phyloP scores from a whole-genome alignment of 805 yeast genomes.

The Priceomyces haplophilus region DNA sequence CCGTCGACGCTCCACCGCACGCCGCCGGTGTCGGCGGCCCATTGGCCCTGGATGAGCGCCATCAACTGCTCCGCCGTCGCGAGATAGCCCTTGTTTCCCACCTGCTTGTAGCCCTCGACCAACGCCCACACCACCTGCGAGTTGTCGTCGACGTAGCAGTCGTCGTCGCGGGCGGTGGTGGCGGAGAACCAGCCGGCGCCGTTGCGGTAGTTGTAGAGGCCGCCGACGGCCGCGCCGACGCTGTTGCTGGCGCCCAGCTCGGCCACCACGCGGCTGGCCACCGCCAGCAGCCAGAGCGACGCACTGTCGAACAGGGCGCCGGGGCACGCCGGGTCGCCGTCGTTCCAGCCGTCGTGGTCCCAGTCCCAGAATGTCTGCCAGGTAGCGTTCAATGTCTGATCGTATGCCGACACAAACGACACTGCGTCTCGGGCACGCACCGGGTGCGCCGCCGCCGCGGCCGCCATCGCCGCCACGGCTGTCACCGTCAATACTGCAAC shows the following conservation, averaged over 20 bases:
- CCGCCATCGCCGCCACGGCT: constrained; percentile 7
- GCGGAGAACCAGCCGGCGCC: constrained; percentile 17
- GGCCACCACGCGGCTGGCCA: constrained; percentile 12
- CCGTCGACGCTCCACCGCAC: constrained; percentile 15
- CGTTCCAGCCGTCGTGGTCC: constrained; percentile 10
- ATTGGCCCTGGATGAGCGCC: constrained; percentile 11
- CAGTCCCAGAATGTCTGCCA: constrained; percentile 19
- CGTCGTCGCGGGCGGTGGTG: constrained; percentile 11
- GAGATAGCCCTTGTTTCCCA: constrained; percentile 11
- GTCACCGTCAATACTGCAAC: too few species aligned
- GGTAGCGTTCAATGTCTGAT: constrained; percentile 9
- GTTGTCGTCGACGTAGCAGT: constrained; percentile 20
- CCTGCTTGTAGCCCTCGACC: constrained; percentile 13
- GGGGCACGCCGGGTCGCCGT: constrained; percentile 10
- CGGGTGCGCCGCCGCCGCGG: background rate
- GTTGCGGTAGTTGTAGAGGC: constrained; percentile 6
- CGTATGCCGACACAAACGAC: background rate
- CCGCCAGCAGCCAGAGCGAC: constrained; percentile 19
- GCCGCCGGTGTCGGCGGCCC: constrained; percentile 12
- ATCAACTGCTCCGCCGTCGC: constrained; percentile 11
- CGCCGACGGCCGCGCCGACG: constrained; percentile 7
- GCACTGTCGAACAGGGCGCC: constrained; percentile 6
- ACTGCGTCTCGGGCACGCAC: background rate
- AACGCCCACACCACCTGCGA: constrained; percentile 19
- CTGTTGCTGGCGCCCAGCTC: background rate